Evolutionary conservation across 768 basidiomycete genomes (phyloP).

Genomic region (Hysterangium stoloniferum): DNA sequence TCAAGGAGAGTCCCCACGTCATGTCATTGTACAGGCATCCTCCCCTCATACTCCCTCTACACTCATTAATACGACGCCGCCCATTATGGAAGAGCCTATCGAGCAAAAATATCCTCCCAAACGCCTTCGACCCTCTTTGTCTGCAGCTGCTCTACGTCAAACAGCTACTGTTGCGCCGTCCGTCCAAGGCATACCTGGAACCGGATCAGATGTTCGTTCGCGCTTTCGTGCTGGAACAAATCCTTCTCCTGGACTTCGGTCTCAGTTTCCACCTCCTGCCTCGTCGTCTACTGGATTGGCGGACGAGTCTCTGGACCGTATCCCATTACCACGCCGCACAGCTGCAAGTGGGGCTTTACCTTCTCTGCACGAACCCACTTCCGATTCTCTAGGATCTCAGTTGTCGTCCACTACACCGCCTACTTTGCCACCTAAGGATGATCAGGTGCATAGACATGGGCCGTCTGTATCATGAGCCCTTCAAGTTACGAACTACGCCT

Average conservation of each 20-base stretch:
- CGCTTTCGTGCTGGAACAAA: constrained; percentile 12
- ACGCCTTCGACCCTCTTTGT: constrained; percentile 12
- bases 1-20: constrained; percentile 11
- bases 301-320: neutral
- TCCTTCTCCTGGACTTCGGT: constrained; percentile 2
- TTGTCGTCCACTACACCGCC: neutral
- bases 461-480: constrained; percentile 1
- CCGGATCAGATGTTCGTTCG: neutral
- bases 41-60: neutral
- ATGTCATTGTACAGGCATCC: constrained; percentile 1
- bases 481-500: no score
- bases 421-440: constrained; percentile 1
- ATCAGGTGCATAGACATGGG: neutral
- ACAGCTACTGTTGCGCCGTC: neutral
- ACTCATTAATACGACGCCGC: neutral
- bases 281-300: neutral
- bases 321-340: neutral
- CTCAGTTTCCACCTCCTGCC: constrained; percentile 1
- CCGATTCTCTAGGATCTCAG: neutral
- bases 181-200: neutral
- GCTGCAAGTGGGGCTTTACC: neutral
- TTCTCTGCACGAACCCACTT: neutral
- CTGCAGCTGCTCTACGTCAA: constrained; percentile 13
- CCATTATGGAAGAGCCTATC: constrained; percentile 7
- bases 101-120: constrained; percentile 9